Evolutionary conservation across 2,329 filamentous ascomycete species (phyloP).

Genomic region (Gnomoniopsis sp.): DNA sequence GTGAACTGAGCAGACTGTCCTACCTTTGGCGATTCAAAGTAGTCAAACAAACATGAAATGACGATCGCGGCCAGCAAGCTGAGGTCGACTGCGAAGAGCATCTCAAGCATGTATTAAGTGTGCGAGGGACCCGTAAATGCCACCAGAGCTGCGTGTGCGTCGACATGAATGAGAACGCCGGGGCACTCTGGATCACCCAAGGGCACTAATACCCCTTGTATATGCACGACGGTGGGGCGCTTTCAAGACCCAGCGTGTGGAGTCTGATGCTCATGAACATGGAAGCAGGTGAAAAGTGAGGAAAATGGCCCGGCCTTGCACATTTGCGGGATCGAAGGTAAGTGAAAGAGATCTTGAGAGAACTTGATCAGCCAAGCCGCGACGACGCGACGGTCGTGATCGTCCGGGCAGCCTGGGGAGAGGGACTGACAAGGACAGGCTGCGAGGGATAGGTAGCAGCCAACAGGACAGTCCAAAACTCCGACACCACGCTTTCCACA

Average conservation of each 20-base stretch:
- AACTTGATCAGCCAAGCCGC: slow-evolving; percentile 5
- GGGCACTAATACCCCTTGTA: slow-evolving; percentile 15
- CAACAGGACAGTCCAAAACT: slow-evolving; percentile 1
- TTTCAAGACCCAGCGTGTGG: slow-evolving; percentile 13
- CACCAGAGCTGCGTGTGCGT: slow-evolving; percentile 13
- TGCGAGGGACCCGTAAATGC: slow-evolving; percentile 11
- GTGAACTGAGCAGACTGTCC: neutral
- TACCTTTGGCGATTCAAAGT: neutral
- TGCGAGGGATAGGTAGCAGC: slow-evolving; percentile 1
- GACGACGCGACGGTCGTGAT: neutral
- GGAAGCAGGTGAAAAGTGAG: slow-evolving; percentile 7
- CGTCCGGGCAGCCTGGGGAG: neutral
- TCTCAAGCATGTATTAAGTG: slow-evolving; percentile 13
- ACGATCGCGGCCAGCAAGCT: neutral
- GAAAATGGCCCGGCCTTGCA: neutral
- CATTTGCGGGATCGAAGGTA: neutral
- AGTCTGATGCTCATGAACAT: slow-evolving; percentile 2
- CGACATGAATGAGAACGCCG: slow-evolving; percentile 5
- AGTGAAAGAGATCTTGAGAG: slow-evolving; percentile 1
- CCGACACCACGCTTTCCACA: slow-evolving; percentile 8
- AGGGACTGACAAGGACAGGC: neutral
- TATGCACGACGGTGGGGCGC: slow-evolving; percentile 16
- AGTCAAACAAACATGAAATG: slow-evolving; percentile 1
- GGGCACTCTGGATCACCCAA: slow-evolving; percentile 7
- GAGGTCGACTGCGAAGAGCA: slow-evolving; percentile 11